phyloP scores from a whole-genome alignment of 2,329 filamentous ascomycete species.

The Xylariales sp. region DNA sequence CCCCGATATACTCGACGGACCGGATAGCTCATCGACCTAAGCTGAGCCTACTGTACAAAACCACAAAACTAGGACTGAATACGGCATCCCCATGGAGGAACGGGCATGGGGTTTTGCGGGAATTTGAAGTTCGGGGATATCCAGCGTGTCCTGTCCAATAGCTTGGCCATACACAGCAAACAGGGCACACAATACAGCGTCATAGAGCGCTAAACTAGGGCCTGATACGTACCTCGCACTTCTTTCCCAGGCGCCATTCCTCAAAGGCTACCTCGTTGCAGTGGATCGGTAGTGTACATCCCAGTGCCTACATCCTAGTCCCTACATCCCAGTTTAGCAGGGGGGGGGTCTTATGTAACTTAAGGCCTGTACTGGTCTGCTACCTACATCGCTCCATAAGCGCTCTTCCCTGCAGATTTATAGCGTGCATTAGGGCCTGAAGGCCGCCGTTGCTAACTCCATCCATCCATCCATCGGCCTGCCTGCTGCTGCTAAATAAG shows the following conservation, averaged over 20 bases:
- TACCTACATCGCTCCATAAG: constrained; percentile 34
- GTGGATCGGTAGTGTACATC: constrained; percentile 20
- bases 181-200: constrained; percentile 13
- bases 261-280: constrained; percentile 35
- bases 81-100: constrained; percentile 20
- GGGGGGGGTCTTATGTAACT: constrained; percentile 25
- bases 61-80: constrained; percentile 9
- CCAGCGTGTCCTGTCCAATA: constrained; percentile 19
- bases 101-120: constrained; percentile 35
- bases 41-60: neutral
- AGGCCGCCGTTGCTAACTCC: constrained; percentile 27
- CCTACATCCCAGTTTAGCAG: constrained; percentile 17
- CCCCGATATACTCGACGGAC: constrained; percentile 1
- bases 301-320: constrained; percentile 6
- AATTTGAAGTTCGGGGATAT: constrained; percentile 35
- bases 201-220: constrained; percentile 23
- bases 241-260: constrained; percentile 22
- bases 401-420: constrained; percentile 34
- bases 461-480: constrained; percentile 28
- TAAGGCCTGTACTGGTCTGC: constrained; percentile 24
- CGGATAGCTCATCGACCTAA: constrained; percentile 7
- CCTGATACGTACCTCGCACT: constrained; percentile 25
- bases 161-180: neutral
- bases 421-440: constrained; percentile 37
- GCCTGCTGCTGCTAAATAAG: constrained; percentile 19